Evolutionary conservation across 768 basidiomycete genomes (phyloP).

Genomic region (Tephrocybe sp.): DNA sequence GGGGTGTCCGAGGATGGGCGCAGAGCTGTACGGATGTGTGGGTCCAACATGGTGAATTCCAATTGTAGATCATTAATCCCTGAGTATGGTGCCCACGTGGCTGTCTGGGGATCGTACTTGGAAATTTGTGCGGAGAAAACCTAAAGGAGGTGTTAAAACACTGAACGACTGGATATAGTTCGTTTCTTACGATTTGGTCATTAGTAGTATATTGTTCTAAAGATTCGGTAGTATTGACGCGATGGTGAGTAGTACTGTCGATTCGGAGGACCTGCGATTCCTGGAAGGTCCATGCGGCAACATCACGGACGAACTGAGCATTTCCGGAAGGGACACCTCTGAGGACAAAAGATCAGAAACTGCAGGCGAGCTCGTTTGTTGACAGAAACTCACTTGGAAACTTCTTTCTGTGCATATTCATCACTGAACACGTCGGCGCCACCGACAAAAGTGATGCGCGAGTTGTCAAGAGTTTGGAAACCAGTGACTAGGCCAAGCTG

Average conservation of each 20-base stretch:
- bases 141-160: constrained; percentile 36
- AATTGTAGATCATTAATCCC: constrained; percentile 81
- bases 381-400: constrained; percentile 50
- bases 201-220: constrained; percentile 81
- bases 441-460: constrained; percentile 80
- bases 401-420: constrained; percentile 62
- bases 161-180: neutral
- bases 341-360: constrained; percentile 7
- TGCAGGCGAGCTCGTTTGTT: neutral
- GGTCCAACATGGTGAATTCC: constrained; percentile 99
- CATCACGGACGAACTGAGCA: constrained; percentile 65
- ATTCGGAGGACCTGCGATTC: constrained; percentile 81
- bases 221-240: constrained; percentile 60
- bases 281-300: constrained; percentile 91
- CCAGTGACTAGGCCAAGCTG: constrained; percentile 79
- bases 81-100: constrained; percentile 72
- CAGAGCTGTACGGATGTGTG: constrained; percentile 85
- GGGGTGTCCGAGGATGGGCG: constrained; percentile 53
- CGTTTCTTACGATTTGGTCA: constrained; percentile 68
- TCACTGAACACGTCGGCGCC: constrained; percentile 81
- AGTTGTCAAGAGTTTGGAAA: constrained; percentile 82
- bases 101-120: constrained; percentile 54
- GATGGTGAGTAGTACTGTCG: constrained; percentile 72
- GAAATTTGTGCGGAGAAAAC: constrained; percentile 76
- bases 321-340: constrained; percentile 75